These are phyloP conservation scores for Globisporangium megalacanthum DNA, from an alignment of 352 stramenopile genomes.

Conservation along the genomic window DNA sequence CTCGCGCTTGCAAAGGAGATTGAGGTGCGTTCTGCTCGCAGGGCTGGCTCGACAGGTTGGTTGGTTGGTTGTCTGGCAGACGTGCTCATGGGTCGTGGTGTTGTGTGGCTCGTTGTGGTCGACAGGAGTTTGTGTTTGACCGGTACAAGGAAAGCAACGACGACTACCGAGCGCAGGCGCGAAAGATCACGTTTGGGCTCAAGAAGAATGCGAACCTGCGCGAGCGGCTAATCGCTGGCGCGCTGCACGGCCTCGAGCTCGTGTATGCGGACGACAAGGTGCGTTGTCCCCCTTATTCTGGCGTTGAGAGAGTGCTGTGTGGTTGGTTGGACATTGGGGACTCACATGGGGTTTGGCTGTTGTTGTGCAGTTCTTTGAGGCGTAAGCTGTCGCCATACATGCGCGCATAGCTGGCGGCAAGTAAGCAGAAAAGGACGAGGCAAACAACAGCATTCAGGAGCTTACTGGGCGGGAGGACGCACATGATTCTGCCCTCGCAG, in stretches of 20 bases:
- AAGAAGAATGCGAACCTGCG: constrained; percentile 60
- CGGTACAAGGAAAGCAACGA: constrained; percentile 76
- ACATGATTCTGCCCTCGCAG: too few species aligned
- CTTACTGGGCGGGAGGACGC: too few species aligned
- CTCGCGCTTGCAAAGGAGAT: constrained; percentile 58
- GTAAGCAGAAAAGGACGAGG: too few species aligned
- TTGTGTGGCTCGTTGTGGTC: neutral
- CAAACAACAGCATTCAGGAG: too few species aligned
- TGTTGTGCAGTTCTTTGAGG: too few species aligned
- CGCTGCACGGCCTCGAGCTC: constrained; percentile 64
- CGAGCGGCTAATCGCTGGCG: constrained; percentile 57
- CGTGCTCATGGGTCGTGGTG: neutral
- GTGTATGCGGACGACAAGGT: constrained; percentile 71
- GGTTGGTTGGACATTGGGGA: too few species aligned
- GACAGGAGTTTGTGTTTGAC: constrained; percentile 64
- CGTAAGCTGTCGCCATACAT: too few species aligned
- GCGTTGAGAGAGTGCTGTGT: too few species aligned
- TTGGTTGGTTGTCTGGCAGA: neutral
- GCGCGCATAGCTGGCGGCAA: too few species aligned
- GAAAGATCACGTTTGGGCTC: constrained; percentile 75
- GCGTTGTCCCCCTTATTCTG: neutral
- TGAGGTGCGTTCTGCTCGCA: constrained; percentile 30
- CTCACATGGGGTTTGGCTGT: too few species aligned
- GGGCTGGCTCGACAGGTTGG: too few species aligned
- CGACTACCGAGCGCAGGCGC: constrained; percentile 69